Evolutionary conservation across 2,329 filamentous ascomycete genomes (phyloP).

Genomic region (Rhynchosporium secalis): DNA sequence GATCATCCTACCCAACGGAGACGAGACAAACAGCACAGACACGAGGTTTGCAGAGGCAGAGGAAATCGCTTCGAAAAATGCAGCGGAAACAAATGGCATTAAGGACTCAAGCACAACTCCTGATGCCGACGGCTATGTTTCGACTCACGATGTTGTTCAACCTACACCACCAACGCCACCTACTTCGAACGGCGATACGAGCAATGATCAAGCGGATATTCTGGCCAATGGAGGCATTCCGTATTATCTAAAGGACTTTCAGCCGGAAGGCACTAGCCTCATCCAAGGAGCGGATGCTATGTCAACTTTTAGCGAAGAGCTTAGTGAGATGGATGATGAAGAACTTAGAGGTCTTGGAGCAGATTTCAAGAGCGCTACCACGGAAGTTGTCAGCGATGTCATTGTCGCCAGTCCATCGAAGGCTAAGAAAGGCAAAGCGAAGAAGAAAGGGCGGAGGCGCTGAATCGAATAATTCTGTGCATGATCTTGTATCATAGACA

Average conservation of each 20-base stretch:
- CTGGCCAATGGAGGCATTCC: constrained; percentile 75
- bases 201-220: constrained; percentile 27
- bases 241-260: constrained; percentile 84
- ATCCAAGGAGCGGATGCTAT: constrained; percentile 71
- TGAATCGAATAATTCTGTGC: constrained; percentile 26
- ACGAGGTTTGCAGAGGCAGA: constrained; percentile 28
- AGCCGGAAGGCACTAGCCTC: constrained; percentile 77
- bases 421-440: constrained; percentile 34
- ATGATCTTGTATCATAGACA: constrained; percentile 33
- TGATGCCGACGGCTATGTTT: constrained; percentile 48
- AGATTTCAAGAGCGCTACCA: constrained; percentile 32
- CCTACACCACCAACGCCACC: constrained; percentile 62
- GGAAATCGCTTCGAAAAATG: constrained; percentile 24
- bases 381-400: constrained; percentile 17
- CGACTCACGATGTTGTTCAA: constrained; percentile 26
- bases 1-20: constrained; percentile 22
- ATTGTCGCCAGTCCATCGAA: constrained; percentile 25
- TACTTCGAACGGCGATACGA: constrained; percentile 58
- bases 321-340: constrained; percentile 91
- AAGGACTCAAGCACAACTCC: constrained; percentile 47
- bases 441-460: constrained; percentile 29
- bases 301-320: constrained; percentile 75
- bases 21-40: constrained; percentile 23
- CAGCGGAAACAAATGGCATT: constrained; percentile 36
- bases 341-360: constrained; percentile 69